Evolutionary conservation across 192 early-diverging fungal genomes (phyloP), one percentile per base, ranked within the genome.

Genomic region (Coemansia sp.): DNA sequence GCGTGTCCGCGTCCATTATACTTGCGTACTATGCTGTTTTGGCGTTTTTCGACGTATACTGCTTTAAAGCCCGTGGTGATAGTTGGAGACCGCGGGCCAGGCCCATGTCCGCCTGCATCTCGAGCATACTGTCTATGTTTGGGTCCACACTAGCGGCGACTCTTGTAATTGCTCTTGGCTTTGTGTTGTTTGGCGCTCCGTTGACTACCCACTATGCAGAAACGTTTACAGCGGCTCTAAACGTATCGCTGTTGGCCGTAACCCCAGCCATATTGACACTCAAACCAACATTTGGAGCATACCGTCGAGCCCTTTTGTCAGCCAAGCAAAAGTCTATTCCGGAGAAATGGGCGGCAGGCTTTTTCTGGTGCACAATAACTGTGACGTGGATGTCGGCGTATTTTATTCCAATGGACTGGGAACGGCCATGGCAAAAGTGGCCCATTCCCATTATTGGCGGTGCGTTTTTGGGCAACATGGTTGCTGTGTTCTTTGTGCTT

Each of bases 401-500:
- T 62, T 75, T 76, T 62, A 57, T 82, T 11, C 79, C 79, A 25
- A 61, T 82, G 74, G 79, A 82, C 62, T 82, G 79, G 79, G 79
- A 69, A 21, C 74, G 79, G 6, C 74, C 69, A 3, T 82, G 79
- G 79, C 79, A 82, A 54, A 45, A 52, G 26, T 82, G 79, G 79
- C 79, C 79, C 4, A 76, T 82, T 41, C 79, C 79, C 0, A 69
- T 69, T 7, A 64, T 82, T 17, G 61, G 63, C 21, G 79, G 79
- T 29, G 79, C 79, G 3, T 76, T 70, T 47, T 45, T 82, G 6
- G 79, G 79, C 23, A 61, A 82, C 54, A 51, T 82, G 7, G 27
- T 67, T 26, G 55, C 74, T 12, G 61, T 82, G 35, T 25, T 82
- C 31, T 75, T 54, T 50, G 79, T 82, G 11, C 43, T 67, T 9